A percentile compares a stretch with the other conserved stretches of the same genome.
phyloP scores from a whole-genome alignment of 192 early-diverging fungal genomes.

The Chytriomyces hyalinus region DNA sequence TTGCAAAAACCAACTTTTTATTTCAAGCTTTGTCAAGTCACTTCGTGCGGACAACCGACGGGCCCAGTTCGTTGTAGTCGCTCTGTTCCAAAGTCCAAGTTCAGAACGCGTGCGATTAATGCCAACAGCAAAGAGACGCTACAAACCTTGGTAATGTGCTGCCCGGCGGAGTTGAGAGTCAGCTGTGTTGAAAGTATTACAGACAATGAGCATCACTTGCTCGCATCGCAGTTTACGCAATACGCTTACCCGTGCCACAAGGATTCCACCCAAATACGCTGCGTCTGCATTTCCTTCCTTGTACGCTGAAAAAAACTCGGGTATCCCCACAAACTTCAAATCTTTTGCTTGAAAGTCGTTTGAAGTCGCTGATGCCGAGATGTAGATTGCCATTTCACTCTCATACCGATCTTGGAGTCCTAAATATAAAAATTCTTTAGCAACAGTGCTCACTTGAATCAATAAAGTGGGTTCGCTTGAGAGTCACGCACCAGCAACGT shows the following conservation, averaged over 20 bases:
- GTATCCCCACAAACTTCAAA: conserved; percentile 77
- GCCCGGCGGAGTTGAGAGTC: conserved; percentile 27
- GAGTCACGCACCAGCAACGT: conserved; percentile 41
- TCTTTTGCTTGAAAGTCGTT: conserved; percentile 86
- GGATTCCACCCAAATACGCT: conserved; percentile 81
- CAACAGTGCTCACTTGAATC: background rate
- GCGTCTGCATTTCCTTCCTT: conserved; percentile 72
- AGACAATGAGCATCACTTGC: conserved; percentile 4
- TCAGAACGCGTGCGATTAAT: conserved; percentile 36
- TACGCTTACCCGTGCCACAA: conserved; percentile 80
- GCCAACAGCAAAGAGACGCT: background rate
- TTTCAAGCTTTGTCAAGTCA: background rate
- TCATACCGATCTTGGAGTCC: conserved; percentile 78
- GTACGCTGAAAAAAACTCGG: conserved; percentile 85
- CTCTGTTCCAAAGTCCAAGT: conserved; percentile 72
- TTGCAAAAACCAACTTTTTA: background rate
- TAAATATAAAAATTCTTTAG: conserved; percentile 13
- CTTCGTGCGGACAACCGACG: conserved; percentile 69
- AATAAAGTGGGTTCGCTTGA: background rate
- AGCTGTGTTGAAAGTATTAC: conserved; percentile 15
- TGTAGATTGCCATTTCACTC: conserved; percentile 59
- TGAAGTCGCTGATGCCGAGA: conserved; percentile 81
- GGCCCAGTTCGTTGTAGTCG: conserved; percentile 93
- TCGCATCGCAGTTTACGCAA: background rate
- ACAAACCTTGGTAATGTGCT: conserved; percentile 43